Base-by-base conservation (phyloP, 2,329 filamentous ascomycete genomes). In the Sclerotinia spermophila region DNA sequence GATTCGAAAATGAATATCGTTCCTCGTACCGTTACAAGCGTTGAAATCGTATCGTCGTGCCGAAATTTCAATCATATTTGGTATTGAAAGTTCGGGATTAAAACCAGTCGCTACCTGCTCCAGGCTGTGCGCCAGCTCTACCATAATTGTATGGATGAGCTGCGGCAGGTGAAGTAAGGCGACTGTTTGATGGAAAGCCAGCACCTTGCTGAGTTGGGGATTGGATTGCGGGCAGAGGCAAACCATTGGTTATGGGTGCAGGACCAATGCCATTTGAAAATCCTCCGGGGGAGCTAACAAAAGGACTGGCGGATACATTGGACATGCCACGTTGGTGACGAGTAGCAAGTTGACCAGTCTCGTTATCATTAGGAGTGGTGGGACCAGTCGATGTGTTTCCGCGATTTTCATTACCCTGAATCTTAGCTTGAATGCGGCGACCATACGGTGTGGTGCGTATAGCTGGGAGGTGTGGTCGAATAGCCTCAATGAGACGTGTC, bases 361-460 rank as follows among this genome's bases (percentile, higher is more conserved):
- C 70, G 33, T 71, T 64, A 33, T 78, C 78, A 61, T 73, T 75
- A 2, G 78, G 78, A 58, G 77, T 79, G 45, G 74, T 74, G 68
- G 78, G 77, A 17, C 78, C 77, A 72, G 76, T 79, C 27, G 74
- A 77, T 15, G 74, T 65, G 65, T 74, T 76, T 66, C 76, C 78
- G 21, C 78, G 78, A 61, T 74, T 74, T 67, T 90, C 88, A 73
- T 85, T 86, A 38, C 86, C 83, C 74, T 88, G 84, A 71, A 99
- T 92, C 85, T 98, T 98, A 79, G 91, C 91, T 79, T 92, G 90
- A 77, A 98, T 96, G 73, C 96, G 93, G 75, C 96, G 94, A 68
- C 96, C 96, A 80, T 98, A 96, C 5, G 96, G 95, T 56, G 94
- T 97, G 76, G 92, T 90, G 74, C 94, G 93, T 74, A 98, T 96